phyloP scores from a whole-genome alignment of 2,329 filamentous ascomycete species.

The Alternaria incomplexa region DNA sequence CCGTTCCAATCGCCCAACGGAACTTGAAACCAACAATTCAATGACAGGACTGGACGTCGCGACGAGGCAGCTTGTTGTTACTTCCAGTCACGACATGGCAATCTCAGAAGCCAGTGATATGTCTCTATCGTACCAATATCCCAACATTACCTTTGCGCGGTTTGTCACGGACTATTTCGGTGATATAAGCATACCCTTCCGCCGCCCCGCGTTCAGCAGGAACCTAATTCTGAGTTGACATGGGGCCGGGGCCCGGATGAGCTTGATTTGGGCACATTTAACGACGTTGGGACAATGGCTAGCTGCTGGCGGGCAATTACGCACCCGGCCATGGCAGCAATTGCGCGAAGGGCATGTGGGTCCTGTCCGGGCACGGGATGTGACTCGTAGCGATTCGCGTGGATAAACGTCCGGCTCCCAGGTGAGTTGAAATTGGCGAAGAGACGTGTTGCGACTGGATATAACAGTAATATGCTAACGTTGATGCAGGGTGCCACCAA shows the following conservation, averaged over 20 bases:
- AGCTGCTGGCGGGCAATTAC: slow-evolving; percentile 11
- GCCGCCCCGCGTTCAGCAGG: slow-evolving; percentile 7
- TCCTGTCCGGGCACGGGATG: background rate
- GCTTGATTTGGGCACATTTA: background rate
- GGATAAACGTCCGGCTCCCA: slow-evolving; percentile 12
- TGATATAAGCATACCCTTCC: slow-evolving; percentile 9
- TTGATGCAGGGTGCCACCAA: background rate
- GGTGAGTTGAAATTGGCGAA: background rate
- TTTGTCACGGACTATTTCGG: background rate
- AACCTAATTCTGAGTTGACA: slow-evolving; percentile 10
- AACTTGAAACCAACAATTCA: slow-evolving; percentile 2
- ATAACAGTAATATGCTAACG: background rate
- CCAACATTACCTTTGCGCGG: background rate
- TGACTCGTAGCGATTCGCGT: slow-evolving; percentile 15
- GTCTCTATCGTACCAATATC: background rate
- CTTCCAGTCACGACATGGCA: background rate
- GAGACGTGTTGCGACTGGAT: background rate
- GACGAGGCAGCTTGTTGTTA: background rate
- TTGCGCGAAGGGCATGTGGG: background rate
- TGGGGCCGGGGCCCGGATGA: slow-evolving; percentile 4
- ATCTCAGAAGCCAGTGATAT: background rate
- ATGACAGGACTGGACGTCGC: background rate
- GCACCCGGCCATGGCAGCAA: slow-evolving; percentile 9
- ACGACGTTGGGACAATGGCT: background rate
- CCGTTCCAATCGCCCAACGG: background rate